phyloP scores from a whole-genome alignment of 2,329 filamentous ascomycete species.

The Pezicula neosporulosa region DNA sequence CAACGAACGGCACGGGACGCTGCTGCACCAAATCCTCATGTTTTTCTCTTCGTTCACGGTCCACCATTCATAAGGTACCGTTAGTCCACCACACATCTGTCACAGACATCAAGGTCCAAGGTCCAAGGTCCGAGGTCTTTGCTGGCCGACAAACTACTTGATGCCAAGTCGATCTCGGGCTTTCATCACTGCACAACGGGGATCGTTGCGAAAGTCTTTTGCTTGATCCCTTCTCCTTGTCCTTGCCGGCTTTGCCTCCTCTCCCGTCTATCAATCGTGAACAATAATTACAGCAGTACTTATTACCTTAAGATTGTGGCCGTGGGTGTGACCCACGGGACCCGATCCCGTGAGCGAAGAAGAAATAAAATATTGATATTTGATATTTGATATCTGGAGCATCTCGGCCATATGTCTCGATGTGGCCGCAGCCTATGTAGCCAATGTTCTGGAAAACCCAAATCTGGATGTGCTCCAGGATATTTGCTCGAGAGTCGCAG shows the following conservation, averaged over 20 bases:
- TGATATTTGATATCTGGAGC: neutral
- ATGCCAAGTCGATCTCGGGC: too few relatives aligned
- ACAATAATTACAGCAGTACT: too few relatives aligned
- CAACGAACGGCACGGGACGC: neutral
- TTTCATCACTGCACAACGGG: too few relatives aligned
- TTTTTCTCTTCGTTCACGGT: neutral
- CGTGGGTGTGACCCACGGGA: constrained; percentile 4
- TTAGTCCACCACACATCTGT: neutral
- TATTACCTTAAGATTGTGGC: too few relatives aligned
- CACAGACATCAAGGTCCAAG: neutral
- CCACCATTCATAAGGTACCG: neutral
- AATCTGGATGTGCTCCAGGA: constrained; percentile 13
- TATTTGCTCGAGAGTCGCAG: constrained; percentile 8
- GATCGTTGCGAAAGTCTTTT: too few relatives aligned
- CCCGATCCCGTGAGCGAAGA: constrained; percentile 18
- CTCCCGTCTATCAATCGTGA: too few relatives aligned
- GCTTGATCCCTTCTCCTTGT: too few relatives aligned
- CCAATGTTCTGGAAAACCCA: constrained; percentile 16
- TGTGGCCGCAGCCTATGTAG: neutral
- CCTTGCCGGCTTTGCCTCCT: too few relatives aligned
- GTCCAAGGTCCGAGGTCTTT: too few relatives aligned
- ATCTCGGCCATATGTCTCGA: neutral
- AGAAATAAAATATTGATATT: neutral
- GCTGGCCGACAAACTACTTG: too few relatives aligned
- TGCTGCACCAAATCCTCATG: neutral